phyloP scores from a whole-genome alignment of 2,329 filamentous ascomycete genomes.

The Arthrobotrys conoides region DNA sequence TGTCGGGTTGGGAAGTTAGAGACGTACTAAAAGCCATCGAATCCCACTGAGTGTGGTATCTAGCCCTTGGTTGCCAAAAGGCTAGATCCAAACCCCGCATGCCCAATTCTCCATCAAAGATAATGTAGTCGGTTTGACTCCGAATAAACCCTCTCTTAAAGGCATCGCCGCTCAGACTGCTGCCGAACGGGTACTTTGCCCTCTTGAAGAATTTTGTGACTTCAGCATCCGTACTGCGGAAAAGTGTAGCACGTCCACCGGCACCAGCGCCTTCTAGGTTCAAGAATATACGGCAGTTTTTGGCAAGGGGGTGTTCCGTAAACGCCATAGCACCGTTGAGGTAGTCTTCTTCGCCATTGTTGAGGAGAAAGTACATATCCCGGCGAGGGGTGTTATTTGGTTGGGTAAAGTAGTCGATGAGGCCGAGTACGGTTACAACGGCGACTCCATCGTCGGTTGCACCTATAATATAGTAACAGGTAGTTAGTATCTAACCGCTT shows the following conservation, averaged over 20 bases:
- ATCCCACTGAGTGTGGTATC: conserved; percentile 93
- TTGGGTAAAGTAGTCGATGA: conserved; percentile 85
- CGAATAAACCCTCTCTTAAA: conserved; percentile 83
- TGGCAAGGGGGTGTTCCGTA: conserved; percentile 83
- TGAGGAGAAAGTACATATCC: conserved; percentile 86
- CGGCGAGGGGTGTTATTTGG: conserved; percentile 70
- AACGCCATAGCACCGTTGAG: conserved; percentile 89
- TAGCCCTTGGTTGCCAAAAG: conserved; percentile 86
- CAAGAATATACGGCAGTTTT: conserved; percentile 82
- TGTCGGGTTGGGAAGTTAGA: background rate
- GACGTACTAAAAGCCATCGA: conserved; percentile 77
- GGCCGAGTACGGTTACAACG: conserved; percentile 85
- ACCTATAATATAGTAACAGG: conserved; percentile 66
- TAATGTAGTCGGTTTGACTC: conserved; percentile 89
- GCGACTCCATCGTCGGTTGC: conserved; percentile 95
- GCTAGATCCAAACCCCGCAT: conserved; percentile 91
- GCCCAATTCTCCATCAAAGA: conserved; percentile 83
- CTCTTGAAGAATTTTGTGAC: conserved; percentile 83
- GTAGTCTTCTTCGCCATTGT: conserved; percentile 96
- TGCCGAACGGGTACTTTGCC: conserved; percentile 81
- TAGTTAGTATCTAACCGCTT: background rate
- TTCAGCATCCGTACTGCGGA: conserved; percentile 88
- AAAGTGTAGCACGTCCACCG: conserved; percentile 87
- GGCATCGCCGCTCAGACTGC: conserved; percentile 84
- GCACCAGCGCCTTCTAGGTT: conserved; percentile 96